A percentile compares a stretch with the other conserved stretches of the same genome.
These are phyloP conservation scores for Infundibulicybe gibba DNA, from an alignment of 768 basidiomycete genomes.

Conservation along the genomic window DNA sequence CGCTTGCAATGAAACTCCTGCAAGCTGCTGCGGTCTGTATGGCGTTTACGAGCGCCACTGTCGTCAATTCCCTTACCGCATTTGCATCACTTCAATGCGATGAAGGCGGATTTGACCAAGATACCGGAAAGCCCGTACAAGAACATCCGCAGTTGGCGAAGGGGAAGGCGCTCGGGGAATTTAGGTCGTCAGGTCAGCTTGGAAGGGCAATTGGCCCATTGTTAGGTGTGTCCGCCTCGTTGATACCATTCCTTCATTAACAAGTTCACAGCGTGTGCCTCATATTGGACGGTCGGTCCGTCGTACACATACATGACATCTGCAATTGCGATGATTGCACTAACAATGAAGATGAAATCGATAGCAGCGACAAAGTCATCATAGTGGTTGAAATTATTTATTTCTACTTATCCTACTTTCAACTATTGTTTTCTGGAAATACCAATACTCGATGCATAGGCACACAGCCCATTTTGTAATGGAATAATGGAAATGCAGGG, in stretches of 20 bases:
- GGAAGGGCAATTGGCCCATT: slow-evolving; percentile 92
- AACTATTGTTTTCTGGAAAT: too few relatives aligned
- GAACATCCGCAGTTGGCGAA: slow-evolving; percentile 72
- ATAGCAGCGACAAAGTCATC: slow-evolving; percentile 34
- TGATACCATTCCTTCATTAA: background rate
- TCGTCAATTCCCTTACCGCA: slow-evolving; percentile 90
- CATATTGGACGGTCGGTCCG: slow-evolving; percentile 88
- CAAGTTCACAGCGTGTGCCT: slow-evolving; percentile 63
- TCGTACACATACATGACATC: slow-evolving; percentile 67
- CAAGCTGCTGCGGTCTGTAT: slow-evolving; percentile 77
- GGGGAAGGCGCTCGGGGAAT: slow-evolving; percentile 79
- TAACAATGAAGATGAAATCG: slow-evolving; percentile 56
- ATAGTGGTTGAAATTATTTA: slow-evolving; percentile 9
- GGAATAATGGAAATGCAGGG: too few relatives aligned
- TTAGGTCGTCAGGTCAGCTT: slow-evolving; percentile 91
- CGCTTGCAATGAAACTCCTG: slow-evolving; percentile 48
- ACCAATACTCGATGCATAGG: too few relatives aligned
- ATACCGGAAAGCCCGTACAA: slow-evolving; percentile 50
- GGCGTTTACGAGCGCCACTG: slow-evolving; percentile 93
- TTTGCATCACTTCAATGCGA: slow-evolving; percentile 91
- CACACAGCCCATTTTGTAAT: too few relatives aligned
- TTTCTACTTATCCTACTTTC: too few relatives aligned
- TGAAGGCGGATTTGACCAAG: slow-evolving; percentile 52
- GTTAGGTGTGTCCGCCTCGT: slow-evolving; percentile 50
- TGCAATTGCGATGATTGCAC: slow-evolving; percentile 59